These are phyloP conservation scores for Prunus mongolica DNA, from an alignment of 306 rosid species.

Conservation along the genomic window DNA sequence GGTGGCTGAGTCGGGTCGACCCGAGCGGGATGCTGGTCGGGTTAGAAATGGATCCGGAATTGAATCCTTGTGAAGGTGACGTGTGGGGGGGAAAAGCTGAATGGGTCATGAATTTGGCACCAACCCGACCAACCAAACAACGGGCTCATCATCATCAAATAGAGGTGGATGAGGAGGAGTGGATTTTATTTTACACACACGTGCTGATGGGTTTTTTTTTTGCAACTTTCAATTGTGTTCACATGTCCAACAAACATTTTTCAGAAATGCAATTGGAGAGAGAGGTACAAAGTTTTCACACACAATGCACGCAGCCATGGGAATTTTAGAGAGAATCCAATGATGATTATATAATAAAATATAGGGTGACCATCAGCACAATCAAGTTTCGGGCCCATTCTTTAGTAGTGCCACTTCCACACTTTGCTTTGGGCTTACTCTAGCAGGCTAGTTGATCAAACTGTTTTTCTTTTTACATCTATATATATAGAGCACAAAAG, in stretches of 20 bases:
- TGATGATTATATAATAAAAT: background rate
- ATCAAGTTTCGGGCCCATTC: background rate
- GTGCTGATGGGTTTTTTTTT: background rate
- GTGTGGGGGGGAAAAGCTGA: background rate
- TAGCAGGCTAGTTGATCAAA: no score
- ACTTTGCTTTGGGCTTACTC: background rate
- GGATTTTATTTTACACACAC: background rate
- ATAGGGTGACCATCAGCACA: background rate
- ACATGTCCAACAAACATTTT: background rate
- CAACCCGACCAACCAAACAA: conserved; percentile 1
- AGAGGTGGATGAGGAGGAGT: background rate
- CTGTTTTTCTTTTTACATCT: no score
- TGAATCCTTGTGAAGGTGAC: background rate
- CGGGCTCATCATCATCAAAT: background rate
- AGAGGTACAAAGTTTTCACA: background rate
- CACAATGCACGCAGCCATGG: no score
- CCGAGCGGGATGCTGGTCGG: background rate
- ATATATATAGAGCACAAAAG: no score
- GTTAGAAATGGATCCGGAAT: background rate
- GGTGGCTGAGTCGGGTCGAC: background rate
- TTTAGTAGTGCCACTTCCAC: background rate
- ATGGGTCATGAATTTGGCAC: background rate
- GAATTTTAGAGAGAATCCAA: conserved; percentile 13
- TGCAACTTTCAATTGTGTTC: background rate
- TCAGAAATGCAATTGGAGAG: background rate